phyloP scores from a whole-genome alignment of 441 rosid species.

The Pelargonium cotyledonis region DNA sequence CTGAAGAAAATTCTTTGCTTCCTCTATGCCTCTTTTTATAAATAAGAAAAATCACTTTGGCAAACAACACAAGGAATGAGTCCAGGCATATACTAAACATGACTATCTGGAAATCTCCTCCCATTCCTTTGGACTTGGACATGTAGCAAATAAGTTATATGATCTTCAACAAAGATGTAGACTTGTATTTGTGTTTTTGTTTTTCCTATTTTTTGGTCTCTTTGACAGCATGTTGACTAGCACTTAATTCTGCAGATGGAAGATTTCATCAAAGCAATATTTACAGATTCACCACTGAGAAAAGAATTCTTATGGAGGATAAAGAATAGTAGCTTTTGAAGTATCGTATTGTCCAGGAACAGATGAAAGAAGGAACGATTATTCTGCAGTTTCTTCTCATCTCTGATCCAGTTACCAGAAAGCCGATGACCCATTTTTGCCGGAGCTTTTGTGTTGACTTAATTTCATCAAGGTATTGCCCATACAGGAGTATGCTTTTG shows the following conservation, averaged over 20 bases:
- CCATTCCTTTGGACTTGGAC: background rate
- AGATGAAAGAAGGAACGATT: too few species aligned
- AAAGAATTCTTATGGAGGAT: constrained; percentile 92
- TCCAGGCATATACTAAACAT: background rate
- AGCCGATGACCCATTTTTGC: too few species aligned
- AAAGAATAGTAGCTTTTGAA: constrained; percentile 43
- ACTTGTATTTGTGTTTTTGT: background rate
- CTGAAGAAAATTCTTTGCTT: background rate
- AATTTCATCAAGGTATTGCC: too few species aligned
- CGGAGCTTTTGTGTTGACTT: too few species aligned
- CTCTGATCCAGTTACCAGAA: background rate
- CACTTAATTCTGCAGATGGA: constrained; percentile 43
- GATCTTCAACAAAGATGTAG: background rate
- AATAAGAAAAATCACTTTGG: background rate
- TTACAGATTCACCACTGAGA: constrained; percentile 77
- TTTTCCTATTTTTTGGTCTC: background rate
- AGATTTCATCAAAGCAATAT: constrained; percentile 80
- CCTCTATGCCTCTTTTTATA: background rate
- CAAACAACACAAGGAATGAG: background rate
- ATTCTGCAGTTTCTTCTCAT: background rate
- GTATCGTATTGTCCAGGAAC: too few species aligned
- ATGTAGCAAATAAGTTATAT: background rate
- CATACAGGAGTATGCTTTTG: too few species aligned
- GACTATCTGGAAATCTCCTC: background rate
- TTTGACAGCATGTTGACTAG: constrained; percentile 8